Evolutionary conservation across 148 eudicot species (phyloP), one percentile per base, ranked within the genome.

Genomic region (Nepenthes mirabilis): DNA sequence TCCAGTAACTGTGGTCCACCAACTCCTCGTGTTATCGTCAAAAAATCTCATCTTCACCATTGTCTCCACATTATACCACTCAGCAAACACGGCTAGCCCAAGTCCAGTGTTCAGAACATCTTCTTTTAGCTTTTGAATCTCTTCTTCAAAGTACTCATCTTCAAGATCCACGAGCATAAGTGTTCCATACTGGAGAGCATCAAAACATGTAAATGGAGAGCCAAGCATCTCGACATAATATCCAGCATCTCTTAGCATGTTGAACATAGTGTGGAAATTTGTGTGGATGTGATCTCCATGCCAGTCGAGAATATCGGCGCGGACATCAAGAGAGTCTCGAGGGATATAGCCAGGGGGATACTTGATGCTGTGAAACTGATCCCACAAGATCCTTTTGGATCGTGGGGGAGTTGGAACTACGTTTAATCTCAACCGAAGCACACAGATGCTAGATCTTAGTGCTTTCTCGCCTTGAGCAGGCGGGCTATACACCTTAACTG

Each of bases 1-100:
- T 33, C 96, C 99, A 65, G 99, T 86, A 50, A 93, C 84, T 2
- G 99, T 96, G 62, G 91, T 93, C 99, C 99, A 93, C 96, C 95
- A 88, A 78, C 99, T 93, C 71, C 99, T 71, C 3, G 99, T 93
- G 75, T 89, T 93, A 69, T 89, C 99, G 67, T 93, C 99, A 74
- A 93, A 93, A 75, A 88, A 88, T 62, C 88, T 82, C 99, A 93
- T 88, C 60, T 89, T 93, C 65, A 86, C 80, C 96, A 93, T 93
- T 5, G 89, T 80, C 50, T 93, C 99, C 61, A 93, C 84, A 74
- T 89, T 93, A 74, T 93, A 93, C 99, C 99, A 93, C 68, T 86
- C 99, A 60, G 95, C 88, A 76, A 93, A 93, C 43, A 93, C 96
- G 69, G 59, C 89, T 71, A 93, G 68, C 65, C 99, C 95, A 60